Base-by-base conservation (phyloP, 2,329 filamentous ascomycete species). In the Xylogone sp. region DNA sequence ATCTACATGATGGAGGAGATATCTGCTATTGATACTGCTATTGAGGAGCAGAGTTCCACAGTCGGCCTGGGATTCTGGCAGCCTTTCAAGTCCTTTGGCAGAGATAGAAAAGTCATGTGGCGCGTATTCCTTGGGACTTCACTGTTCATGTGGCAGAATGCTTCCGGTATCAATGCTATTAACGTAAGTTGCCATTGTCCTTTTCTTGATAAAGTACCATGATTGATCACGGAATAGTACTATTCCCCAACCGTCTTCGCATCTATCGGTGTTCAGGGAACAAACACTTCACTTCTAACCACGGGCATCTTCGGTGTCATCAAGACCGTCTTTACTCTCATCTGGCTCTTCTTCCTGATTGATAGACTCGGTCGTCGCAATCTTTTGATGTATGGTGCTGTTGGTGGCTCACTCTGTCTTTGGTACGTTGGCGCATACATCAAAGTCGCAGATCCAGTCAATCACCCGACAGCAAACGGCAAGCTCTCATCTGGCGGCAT, bases 71-170 rank as follows among this genome's bases (percentile, higher is more conserved):
- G 87, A 2, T 90, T 91, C 75, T 90, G 83, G 83, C 84, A 85
- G 68, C 86, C 86, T 0, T 88, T 90, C 70, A 65, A 73, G 53
- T 72, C 74, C 7, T 74, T 81, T 20, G 73, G 77, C 52, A 76
- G 74, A 59, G 70, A 81, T 57, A 74, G 71, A 52, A 78, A 78
- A 62, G 78, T 88, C 21, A 81, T 81, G 58, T 89, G 83, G 74
- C 81, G 88, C 42, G 84, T 93, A 69, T 80, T 89, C 65, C 76
- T 92, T 10, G 88, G 88, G 45, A 79, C 80, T 50, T 79, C 88
- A 62, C 75, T 93, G 19, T 92, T 92, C 74, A 72, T 92, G 49
- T 90, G 84, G 77, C 88, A 93, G 68, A 93, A 93, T 60, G 84
- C 84, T 46, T 77, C 73, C 2, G 87, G 87, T 2, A 90, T 90